Base-by-base conservation (phyloP, 768 basidiomycete species). In the Royoungia palumana region DNA sequence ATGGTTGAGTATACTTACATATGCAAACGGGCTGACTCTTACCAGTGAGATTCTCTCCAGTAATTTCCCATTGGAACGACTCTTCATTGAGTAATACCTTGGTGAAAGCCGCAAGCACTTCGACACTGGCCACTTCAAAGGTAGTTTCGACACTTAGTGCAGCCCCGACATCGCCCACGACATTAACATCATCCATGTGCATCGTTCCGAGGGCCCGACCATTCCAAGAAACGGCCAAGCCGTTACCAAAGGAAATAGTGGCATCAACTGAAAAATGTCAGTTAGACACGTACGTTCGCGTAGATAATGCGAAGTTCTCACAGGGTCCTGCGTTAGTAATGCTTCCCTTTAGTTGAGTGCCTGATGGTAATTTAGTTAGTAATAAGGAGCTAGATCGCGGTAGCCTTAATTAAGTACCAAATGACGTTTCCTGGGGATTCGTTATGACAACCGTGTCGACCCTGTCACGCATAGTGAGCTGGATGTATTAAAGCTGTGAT, bases 281-380 rank as follows among this genome's bases (percentile, higher is more conserved):
- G 46, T n/a, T 11, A 48, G n/a, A 35, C 28, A 36, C 16, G 13
- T 12, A 44, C 14, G 35, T 17, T 39, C 14, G 17, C 25, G 37
- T 49, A 24, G 17, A 22, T 7, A 20, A 17, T 41, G 32, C 8
- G 34, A 38, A 27, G 28, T 65, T 38, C 83, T 49, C 65, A 87
- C 85, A 88, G 36, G 87, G 87, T 14, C 87, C 87, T 24, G 86
- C 78, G 43, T 86, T 80, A 13, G 74, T 77, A 53, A 89, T 85
- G 22, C 73, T 76, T 20, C 87, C 87, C 27, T 75, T 78, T 46
- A 89, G 63, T 41, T 67, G 65, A 4, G 78, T 74, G 20, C 65
- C 81, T 83, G 45, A 34, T 13, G 32, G n/a, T 24, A 11, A 21
- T 22, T 61, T 17, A 56, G 45, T 14, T 21, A 38, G 36, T 20